Evolutionary conservation across 441 rosid species (phyloP).

Genomic region (Manihot esculenta): DNA sequence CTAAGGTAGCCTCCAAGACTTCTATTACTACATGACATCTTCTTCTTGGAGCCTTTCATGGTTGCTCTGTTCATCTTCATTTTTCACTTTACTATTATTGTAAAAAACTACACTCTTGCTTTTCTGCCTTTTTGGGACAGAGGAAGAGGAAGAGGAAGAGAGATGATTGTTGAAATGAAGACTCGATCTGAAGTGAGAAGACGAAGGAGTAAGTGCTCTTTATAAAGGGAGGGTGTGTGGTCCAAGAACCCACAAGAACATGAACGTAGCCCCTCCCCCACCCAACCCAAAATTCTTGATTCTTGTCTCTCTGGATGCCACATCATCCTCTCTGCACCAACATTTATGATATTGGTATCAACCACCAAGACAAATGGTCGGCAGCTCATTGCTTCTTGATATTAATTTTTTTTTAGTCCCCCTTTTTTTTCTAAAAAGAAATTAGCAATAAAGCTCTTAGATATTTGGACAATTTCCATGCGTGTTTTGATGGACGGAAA

Average conservation of each 20-base stretch:
- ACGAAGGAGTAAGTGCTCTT: not conserved
- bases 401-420: not conserved
- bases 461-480: constrained; percentile 11
- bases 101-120: too few species aligned
- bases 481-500: constrained; percentile 22
- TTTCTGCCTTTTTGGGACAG: too few species aligned
- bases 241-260: constrained; percentile 12
- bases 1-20: constrained; percentile 50
- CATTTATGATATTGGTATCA: constrained; percentile 31
- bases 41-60: constrained; percentile 40
- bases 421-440: not conserved
- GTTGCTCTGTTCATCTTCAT: constrained; percentile 19
- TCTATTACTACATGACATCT: constrained; percentile 42
- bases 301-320: constrained; percentile 7
- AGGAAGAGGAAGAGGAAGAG: too few species aligned
- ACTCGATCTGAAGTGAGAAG: constrained; percentile 3
- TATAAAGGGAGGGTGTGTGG: constrained; percentile 22
- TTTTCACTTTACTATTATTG: too few species aligned
- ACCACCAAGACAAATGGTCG: constrained; percentile 37
- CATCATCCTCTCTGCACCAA: constrained; percentile 28
- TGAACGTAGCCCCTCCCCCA: not conserved
- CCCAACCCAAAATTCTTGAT: too few species aligned
- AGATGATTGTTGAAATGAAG: not conserved
- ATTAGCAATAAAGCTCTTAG: not conserved
- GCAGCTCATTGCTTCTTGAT: constrained; percentile 25